phyloP scores from a whole-genome alignment of 345 rosid species.

The Aurinia saxatilis region DNA sequence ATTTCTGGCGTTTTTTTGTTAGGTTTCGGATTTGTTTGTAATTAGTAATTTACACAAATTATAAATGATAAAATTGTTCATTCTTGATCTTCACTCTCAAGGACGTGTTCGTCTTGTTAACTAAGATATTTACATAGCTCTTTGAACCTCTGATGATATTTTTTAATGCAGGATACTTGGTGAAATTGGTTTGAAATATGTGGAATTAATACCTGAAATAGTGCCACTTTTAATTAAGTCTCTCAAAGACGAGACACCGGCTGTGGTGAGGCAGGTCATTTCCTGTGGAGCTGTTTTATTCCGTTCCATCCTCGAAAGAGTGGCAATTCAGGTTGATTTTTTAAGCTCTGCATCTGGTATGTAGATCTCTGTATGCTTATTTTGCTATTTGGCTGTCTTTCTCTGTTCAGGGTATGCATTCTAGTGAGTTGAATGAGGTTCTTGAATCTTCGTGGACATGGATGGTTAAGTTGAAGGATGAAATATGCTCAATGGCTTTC shows the following conservation, averaged over 20 bases:
- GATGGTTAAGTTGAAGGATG: conserved; percentile 82
- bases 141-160: background rate
- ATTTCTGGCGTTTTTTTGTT: background rate
- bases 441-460: conserved; percentile 75
- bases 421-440: conserved; percentile 56
- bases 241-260: conserved; percentile 70
- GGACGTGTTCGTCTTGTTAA: background rate
- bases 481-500: conserved; percentile 65
- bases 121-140: background rate
- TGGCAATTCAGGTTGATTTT: conserved; percentile 60
- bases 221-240: conserved; percentile 64
- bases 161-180: conserved; percentile 61
- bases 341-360: background rate
- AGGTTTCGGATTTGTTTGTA: background rate
- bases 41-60: background rate
- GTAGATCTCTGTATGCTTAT: background rate
- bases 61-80: background rate
- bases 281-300: conserved; percentile 59
- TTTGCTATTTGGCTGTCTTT: conserved; percentile 9
- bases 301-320: conserved; percentile 47
- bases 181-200: conserved; percentile 65
- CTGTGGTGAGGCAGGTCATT: conserved; percentile 83
- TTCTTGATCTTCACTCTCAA: background rate
- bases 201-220: conserved; percentile 66
- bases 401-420: conserved; percentile 58